Percentiles rank a stretch among this genome's conserved stretches.
Conservation (phyloP, 2,329 filamentous ascomycete genomes). For the Pyricularia grisea region DNA sequence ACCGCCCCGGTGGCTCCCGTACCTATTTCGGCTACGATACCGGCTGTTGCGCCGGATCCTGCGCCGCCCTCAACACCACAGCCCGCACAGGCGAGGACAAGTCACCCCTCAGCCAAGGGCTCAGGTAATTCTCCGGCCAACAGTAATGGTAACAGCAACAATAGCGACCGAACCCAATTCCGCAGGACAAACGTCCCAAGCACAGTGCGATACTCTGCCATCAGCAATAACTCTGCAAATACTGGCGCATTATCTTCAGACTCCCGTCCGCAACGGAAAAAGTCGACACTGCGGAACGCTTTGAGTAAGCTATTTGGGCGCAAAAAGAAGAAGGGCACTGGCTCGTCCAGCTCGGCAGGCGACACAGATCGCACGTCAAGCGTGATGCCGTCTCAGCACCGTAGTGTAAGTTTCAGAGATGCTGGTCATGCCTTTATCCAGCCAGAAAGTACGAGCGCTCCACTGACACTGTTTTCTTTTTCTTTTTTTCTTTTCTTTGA, state of each 20-base stretch:
- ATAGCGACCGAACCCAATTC: background rate
- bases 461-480: background rate
- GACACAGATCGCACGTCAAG: conserved; percentile 17
- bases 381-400: conserved; percentile 27
- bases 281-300: conserved; percentile 46
- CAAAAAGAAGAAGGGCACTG: conserved; percentile 45
- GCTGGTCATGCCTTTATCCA: background rate
- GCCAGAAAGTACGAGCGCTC: background rate
- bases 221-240: conserved; percentile 29
- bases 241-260: conserved; percentile 16
- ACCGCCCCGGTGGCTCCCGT: background rate
- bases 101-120: conserved; percentile 8
- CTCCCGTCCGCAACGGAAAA: conserved; percentile 39
- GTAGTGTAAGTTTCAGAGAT: conserved; percentile 34
- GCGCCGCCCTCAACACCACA: conserved; percentile 4
- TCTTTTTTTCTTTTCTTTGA: background rate
- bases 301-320: conserved; percentile 50
- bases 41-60: conserved; percentile 14
- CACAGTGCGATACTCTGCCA: conserved; percentile 35
- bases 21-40: conserved; percentile 13
- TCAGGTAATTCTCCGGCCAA: conserved; percentile 15
- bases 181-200: conserved; percentile 26
- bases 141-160: conserved; percentile 9
- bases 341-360: conserved; percentile 18
- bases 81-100: background rate